Conservation (phyloP, 2,329 filamentous ascomycete species). For the Fonsecaea nubica region DNA sequence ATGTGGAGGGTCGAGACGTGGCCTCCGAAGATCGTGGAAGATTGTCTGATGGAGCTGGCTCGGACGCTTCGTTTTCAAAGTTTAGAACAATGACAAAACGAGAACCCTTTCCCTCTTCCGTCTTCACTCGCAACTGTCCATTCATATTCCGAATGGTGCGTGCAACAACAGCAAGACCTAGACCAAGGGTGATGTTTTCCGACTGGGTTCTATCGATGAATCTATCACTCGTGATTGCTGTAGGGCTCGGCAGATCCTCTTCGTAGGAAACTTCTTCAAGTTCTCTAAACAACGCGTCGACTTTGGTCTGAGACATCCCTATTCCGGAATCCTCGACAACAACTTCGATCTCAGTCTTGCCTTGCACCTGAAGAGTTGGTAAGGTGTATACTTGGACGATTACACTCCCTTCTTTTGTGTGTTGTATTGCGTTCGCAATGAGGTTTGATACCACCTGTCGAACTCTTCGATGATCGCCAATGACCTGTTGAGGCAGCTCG, state of each 20-base stretch:
- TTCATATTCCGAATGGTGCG: constrained; percentile 89
- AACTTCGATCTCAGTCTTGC: constrained; percentile 71
- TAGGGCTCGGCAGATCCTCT: constrained; percentile 66
- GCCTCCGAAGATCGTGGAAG: background rate
- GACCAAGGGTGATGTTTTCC: constrained; percentile 66
- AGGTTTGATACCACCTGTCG: constrained; percentile 83
- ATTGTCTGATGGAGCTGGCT: constrained; percentile 24
- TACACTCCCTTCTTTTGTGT: constrained; percentile 72
- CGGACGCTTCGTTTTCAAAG: constrained; percentile 66
- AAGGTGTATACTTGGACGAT: constrained; percentile 71
- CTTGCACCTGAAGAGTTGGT: constrained; percentile 49
- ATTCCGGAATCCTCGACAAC: constrained; percentile 76
- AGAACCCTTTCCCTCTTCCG: constrained; percentile 80
- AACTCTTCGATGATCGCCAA: constrained; percentile 80
- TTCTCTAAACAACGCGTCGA: constrained; percentile 67
- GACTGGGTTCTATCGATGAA: constrained; percentile 46
- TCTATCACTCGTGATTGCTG: constrained; percentile 61
- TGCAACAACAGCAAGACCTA: constrained; percentile 87
- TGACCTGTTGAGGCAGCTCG: constrained; percentile 72
- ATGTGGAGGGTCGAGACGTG: constrained; percentile 5
- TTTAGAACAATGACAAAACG: constrained; percentile 81
- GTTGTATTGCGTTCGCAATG: constrained; percentile 81
- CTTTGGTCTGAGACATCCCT: constrained; percentile 64
- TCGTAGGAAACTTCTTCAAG: constrained; percentile 69
- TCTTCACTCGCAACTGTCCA: constrained; percentile 82